phyloP scores from a whole-genome alignment of 352 stramenopile genomes.

The Synura sp. region DNA sequence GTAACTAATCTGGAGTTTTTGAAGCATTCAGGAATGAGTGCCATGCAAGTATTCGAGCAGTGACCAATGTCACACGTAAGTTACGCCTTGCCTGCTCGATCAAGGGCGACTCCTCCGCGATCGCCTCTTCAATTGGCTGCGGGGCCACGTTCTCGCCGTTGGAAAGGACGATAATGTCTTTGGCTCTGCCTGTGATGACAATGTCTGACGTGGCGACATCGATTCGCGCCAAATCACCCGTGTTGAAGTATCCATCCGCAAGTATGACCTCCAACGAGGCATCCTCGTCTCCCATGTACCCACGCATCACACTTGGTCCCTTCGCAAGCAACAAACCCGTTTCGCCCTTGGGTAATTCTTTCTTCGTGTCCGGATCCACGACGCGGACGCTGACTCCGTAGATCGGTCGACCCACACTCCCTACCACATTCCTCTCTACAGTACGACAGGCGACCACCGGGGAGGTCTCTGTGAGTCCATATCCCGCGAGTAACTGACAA shows the following conservation, averaged over 20 bases:
- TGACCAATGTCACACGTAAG: too few species aligned
- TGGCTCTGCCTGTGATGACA: conserved; percentile 67
- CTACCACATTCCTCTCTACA: conserved; percentile 45
- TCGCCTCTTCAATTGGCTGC: conserved; percentile 48
- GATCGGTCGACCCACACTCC: conserved; percentile 45
- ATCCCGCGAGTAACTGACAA: conserved; percentile 46
- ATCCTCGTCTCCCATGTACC: conserved; percentile 91
- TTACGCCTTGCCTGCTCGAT: too few species aligned
- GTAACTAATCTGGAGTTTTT: too few species aligned
- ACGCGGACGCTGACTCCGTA: conserved; percentile 46
- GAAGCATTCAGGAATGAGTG: too few species aligned
- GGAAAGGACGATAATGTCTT: conserved; percentile 67
- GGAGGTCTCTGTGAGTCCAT: conserved; percentile 52
- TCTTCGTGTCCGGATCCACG: conserved; percentile 46
- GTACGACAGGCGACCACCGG: conserved; percentile 49
- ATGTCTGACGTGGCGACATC: conserved; percentile 74
- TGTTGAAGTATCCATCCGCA: conserved; percentile 90
- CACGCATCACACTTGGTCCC: conserved; percentile 62
- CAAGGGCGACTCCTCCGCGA: too few species aligned
- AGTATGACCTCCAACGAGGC: conserved; percentile 84
- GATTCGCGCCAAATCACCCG: conserved; percentile 89
- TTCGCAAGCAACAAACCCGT: conserved; percentile 46
- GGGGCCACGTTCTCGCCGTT: conserved; percentile 52
- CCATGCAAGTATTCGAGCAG: too few species aligned
- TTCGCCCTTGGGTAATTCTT: conserved; percentile 43